Conservation (phyloP, 306 rosid genomes). For the Senna siamea region DNA sequence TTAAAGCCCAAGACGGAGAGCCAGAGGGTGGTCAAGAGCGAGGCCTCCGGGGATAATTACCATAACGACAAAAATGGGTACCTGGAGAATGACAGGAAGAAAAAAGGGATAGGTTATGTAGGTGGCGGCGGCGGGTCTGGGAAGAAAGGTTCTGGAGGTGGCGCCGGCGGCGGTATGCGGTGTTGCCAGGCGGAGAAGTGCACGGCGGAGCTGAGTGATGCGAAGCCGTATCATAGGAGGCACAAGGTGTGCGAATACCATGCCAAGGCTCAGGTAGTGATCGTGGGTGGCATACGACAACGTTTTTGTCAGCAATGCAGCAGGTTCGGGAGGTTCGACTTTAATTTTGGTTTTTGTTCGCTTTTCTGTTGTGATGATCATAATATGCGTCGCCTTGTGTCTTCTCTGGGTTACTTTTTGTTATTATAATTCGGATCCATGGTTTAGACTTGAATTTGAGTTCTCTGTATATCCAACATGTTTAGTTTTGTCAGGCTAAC, state of each 20-base stretch:
- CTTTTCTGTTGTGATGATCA: too few relatives aligned
- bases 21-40: too few relatives aligned
- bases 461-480: too few relatives aligned
- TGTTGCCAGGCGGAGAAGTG: constrained; percentile 80
- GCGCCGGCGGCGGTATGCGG: constrained; percentile 38
- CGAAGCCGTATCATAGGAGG: constrained; percentile 65
- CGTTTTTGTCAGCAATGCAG: constrained; percentile 90
- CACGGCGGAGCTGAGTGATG: constrained; percentile 59
- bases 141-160: constrained; percentile 37
- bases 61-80: constrained; percentile 30
- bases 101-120: constrained; percentile 19
- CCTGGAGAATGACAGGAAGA: constrained; percentile 52
- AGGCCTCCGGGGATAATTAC: too few relatives aligned
- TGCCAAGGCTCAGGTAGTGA: constrained; percentile 70
- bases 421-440: too few relatives aligned
- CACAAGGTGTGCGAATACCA: constrained; percentile 75
- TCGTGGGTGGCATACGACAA: constrained; percentile 58
- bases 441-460: too few relatives aligned
- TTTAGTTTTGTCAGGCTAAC: too few relatives aligned
- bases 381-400: too few relatives aligned
- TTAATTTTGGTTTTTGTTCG: background rate
- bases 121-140: constrained; percentile 39
- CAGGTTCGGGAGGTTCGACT: constrained; percentile 55
- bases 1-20: too few relatives aligned
- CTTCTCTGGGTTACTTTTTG: too few relatives aligned